Percentiles rank a stretch among this genome's conserved stretches.
These are phyloP conservation scores for Lentinula sp. DNA, from an alignment of 768 basidiomycete species.

Conservation along the genomic window DNA sequence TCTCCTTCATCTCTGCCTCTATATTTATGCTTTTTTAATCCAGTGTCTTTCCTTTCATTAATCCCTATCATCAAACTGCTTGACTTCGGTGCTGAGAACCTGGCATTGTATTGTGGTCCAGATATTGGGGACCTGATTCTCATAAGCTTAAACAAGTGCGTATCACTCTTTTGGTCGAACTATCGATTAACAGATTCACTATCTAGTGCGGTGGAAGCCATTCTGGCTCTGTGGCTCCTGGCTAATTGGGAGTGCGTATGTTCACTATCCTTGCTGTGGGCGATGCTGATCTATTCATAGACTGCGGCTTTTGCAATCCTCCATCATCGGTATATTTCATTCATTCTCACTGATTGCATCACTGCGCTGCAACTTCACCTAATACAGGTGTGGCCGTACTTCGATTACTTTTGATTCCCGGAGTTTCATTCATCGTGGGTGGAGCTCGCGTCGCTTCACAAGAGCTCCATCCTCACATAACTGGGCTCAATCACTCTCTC, in stretches of 20 bases:
- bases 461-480: constrained; percentile 31
- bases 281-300: constrained; percentile 13
- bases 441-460: constrained; percentile 37
- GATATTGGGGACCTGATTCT: constrained; percentile 43
- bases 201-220: constrained; percentile 41
- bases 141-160: constrained; percentile 47
- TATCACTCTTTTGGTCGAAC: neutral
- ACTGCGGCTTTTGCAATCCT: constrained; percentile 38
- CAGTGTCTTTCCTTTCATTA: constrained; percentile 43
- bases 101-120: constrained; percentile 43
- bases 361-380: neutral
- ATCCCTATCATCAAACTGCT: constrained; percentile 45
- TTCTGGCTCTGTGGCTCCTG: constrained; percentile 41
- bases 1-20: neutral
- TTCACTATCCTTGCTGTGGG: neutral
- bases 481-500: constrained; percentile 37
- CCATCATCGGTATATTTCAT: constrained; percentile 27
- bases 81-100: constrained; percentile 46
- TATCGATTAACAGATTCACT: neutral
- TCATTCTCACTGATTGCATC: too few species aligned
- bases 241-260: constrained; percentile 38
- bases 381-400: constrained; percentile 33
- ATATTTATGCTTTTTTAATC: neutral
- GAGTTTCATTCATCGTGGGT: constrained; percentile 36
- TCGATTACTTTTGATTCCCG: constrained; percentile 39